Base-by-base conservation (phyloP, 2,329 filamentous ascomycete species). In the Fusarium napiforme region DNA sequence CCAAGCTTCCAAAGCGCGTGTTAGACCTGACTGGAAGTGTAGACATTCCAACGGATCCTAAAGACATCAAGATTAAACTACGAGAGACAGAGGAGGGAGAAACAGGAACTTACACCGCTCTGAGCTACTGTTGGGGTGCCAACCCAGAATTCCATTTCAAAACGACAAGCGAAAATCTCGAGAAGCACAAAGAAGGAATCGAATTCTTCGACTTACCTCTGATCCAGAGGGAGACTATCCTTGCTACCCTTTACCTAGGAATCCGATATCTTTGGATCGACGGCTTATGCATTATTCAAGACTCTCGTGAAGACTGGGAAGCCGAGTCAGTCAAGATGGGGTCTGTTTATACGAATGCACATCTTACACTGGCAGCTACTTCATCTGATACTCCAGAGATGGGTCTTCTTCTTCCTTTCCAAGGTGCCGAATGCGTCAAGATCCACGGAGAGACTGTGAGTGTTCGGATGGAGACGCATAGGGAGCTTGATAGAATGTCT, bases 41-140 rank as follows among this genome's bases (percentile, higher is more conserved):
- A 7, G 42, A 66, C 9, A 18, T 66, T 19, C 49, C 60, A 4
- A 23, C 37, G 7, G 36, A 30, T 7, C 40, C 50, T 1, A 10
- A 49, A 1, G 60, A 66, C 4, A 49, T 65, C 4, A 11, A 30
- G 1, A 26, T 66, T 9, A 39, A 15, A 39, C 4, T 66, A 4
- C 36, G 64, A 18, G 60, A 65, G 4, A 58, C 30, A 0, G 5
- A 32, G 2, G n/a, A 43, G 1, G 30, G 16, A 4, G 60, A 66
- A 4, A 9, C 21, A 0, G 64, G 64, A 4, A 28, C 30, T 0
- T 69, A 70, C 8, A 69, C 36, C 3, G n/a, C 66, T 15, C 11
- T 70, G 0, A 69, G 67, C 15, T 69, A 69, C 34, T 69, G 67
- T 9, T 69, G 59, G 66, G 67, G 67, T 2, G 50, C 40, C 3